Conservation (phyloP, 768 basidiomycete species). For the Podaxis sp. region DNA sequence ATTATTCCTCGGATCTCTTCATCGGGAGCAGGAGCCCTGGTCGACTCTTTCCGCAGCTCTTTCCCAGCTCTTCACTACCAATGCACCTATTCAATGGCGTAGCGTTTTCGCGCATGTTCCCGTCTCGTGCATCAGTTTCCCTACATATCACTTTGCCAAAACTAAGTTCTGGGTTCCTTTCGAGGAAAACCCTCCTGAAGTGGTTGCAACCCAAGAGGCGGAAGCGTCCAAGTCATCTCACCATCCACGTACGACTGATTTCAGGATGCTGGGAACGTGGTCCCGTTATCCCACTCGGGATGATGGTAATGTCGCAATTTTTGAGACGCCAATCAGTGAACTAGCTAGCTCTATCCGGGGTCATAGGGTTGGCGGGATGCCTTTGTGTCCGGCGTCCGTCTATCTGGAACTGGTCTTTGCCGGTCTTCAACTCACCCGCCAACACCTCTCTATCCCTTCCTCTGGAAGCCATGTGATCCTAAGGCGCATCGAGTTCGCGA, state of each 20-base stretch:
- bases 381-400: conserved; percentile 66
- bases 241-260: conserved; percentile 12
- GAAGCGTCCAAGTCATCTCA: not conserved
- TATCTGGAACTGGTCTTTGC: conserved; percentile 57
- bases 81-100: conserved; percentile 50
- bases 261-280: not conserved
- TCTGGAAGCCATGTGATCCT: conserved; percentile 38
- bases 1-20: conserved; percentile 48
- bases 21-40: conserved; percentile 43
- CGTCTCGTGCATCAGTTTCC: conserved; percentile 47
- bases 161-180: conserved; percentile 57
- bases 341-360: conserved; percentile 48
- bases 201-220: not conserved
- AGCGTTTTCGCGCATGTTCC: conserved; percentile 46
- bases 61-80: conserved; percentile 44
- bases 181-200: conserved; percentile 24
- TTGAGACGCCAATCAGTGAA: conserved; percentile 49
- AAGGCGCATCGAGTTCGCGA: conserved; percentile 43
- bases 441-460: conserved; percentile 24
- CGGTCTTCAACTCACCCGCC: conserved; percentile 36
- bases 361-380: conserved; percentile 53
- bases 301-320: conserved; percentile 40
- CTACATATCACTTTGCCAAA: conserved; percentile 60
- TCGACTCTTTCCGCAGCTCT: conserved; percentile 44
- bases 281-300: conserved; percentile 36